Base-by-base conservation (phyloP, 83 land plant species). In the Picea mariana region DNA sequence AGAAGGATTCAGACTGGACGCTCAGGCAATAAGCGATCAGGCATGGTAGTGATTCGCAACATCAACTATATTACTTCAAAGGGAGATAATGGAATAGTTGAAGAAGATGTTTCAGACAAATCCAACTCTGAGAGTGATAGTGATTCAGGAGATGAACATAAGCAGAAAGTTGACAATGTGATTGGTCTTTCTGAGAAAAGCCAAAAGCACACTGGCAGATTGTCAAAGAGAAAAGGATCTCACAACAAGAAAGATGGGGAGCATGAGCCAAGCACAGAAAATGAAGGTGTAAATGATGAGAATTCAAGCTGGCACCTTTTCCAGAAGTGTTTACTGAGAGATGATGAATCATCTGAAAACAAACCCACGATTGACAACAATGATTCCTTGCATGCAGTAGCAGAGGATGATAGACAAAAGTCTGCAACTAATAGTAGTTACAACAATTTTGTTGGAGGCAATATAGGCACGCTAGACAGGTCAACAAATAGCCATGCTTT, bases 21-120 rank as follows among this genome's bases (percentile, higher is more conserved):
- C 15, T 60, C 67, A 26, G 40, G 80, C 20, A 79, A 79, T 59
- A 79, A 79, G 67, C 66, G 31, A 40, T 79, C 80, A 26, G 47
- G 80, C 63, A 62, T 79, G 66, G 40, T 79, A 27, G 80, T 79
- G 24, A 79, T 79, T 79, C 80, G 80, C 21, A 79, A 79, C 49
- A 79, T 79, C 80, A 79, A 79, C 67, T 79, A 79, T 61, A 38
- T 61, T 31, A 59, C 80, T 31, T 60, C 42, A 31, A 79, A 62
- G 80, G 27, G 58, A 75, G 16, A 79, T 60, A 64, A 60, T 59
- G 67, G 67, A 16, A 26, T 17, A 79, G 31, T 26, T 27, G 66
- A 79, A 31, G 66, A 62, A 67, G 24, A 27, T 23, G 71, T 2
- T 27, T 23, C 31, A 67, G 71, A 58, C 15, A 67, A 67, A 26